Base-by-base conservation (phyloP, 208 protist species). In the Trypanosoma vivax region DNA sequence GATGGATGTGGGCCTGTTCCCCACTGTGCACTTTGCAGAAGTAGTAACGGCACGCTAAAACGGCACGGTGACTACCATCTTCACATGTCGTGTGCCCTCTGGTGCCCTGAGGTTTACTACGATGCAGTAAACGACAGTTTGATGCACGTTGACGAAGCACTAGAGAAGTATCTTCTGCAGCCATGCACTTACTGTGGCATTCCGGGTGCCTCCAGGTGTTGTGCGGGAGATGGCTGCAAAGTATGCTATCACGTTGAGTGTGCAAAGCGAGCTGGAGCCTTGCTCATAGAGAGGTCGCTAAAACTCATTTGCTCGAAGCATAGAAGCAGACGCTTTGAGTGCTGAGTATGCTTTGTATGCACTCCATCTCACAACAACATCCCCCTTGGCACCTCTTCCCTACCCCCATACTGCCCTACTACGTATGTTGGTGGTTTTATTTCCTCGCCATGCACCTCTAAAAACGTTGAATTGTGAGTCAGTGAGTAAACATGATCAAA, bases 91-190 rank as follows among this genome's bases (percentile, higher is more conserved):
- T 90, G 83, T 45, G 83, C 83, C 0, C 56, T 90, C 11, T 90
- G 83, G 83, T 82, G 72, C 34, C 76, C 82, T 48, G 78, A 87
- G 50, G 82, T 90, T 14, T 90, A 67, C 58, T 80, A 70, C 58
- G 63, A 86, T 29, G 38, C n/a, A n/a, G 10, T 42, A 13, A 19
- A 48, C 14, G 45, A 31, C 11, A 23, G 9, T 18, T 60, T 87
- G 48, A 31, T 29, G 11, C 48, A 73, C 33, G 31, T 90, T 9
- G 25, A 35, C 5, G 72, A 56, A 0, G 76, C 69, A 1, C 38
- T 68, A 5, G 46, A 46, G 24, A 68, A 78, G 0, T 53, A 58
- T 21, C 43, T 27, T 31, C 3, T 34, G 19, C 73, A 83, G 52
- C 71, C 70, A 46, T 90, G 83, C 42, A 78, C 59, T 11, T 52